Evolutionary conservation across 768 basidiomycete species (phyloP).

Genomic region (Boletus patriciae): DNA sequence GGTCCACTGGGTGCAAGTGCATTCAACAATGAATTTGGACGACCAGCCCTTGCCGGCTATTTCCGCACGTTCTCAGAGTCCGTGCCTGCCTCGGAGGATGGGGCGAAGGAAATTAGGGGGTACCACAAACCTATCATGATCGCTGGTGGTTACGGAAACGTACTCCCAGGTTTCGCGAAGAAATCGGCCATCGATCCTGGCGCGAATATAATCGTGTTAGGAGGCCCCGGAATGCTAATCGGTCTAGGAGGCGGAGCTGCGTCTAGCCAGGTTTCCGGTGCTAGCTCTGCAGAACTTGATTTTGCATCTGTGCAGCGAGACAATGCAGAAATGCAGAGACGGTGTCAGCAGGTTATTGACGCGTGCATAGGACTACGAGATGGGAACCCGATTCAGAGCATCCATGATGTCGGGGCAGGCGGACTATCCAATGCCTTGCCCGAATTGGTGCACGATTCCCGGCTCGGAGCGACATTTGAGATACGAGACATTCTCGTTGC

Average conservation of each 20-base stretch:
- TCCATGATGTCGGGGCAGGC: conserved; percentile 98
- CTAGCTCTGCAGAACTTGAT: conserved; percentile 89
- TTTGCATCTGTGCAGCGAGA: conserved; percentile 98
- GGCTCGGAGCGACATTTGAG: conserved; percentile 89
- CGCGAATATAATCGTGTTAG: conserved; percentile 87
- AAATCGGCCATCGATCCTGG: conserved; percentile 78
- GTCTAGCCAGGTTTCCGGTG: conserved; percentile 88
- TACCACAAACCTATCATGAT: conserved; percentile 99
- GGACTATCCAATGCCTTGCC: conserved; percentile 96
- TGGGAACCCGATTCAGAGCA: conserved; percentile 84
- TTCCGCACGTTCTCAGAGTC: conserved; percentile 92
- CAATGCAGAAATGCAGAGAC: conserved; percentile 97
- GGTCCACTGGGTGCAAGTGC: conserved; percentile 92
- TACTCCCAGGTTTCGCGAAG: conserved; percentile 76
- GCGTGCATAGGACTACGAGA: conserved; percentile 66
- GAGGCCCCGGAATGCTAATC: conserved; percentile 95
- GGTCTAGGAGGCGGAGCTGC: conserved; percentile 97
- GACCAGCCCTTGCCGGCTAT: conserved; percentile 90
- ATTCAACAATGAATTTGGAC: conserved; percentile 98
- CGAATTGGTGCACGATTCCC: conserved; percentile 94
- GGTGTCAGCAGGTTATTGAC: conserved; percentile 97
- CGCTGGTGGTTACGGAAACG: conserved; percentile 94
- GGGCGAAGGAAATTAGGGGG: conserved; percentile 69
- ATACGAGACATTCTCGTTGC: conserved; percentile 92
- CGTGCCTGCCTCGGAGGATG: conserved; percentile 54